A percentile compares a stretch with the other conserved stretches of the same genome.
These are phyloP conservation scores for Lasiosphaeriaceae sp. DNA, from an alignment of 495 filamentous ascomycete species.

Conservation along the genomic window DNA sequence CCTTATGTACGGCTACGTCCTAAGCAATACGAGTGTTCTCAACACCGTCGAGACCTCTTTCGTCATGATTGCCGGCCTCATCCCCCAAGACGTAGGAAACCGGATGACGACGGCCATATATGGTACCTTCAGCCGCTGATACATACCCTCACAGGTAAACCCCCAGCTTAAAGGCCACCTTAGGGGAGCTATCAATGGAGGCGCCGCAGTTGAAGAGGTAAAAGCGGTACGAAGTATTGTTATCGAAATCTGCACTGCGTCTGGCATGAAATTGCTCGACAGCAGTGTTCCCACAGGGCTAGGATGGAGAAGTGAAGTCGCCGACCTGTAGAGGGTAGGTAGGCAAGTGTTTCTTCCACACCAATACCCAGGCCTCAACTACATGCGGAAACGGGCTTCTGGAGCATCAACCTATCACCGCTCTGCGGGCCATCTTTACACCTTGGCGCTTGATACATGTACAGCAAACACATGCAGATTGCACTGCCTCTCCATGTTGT, in stretches of 20 bases:
- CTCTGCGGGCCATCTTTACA: too few relatives aligned
- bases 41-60: constrained; percentile 47
- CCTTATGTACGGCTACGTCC: constrained; percentile 50
- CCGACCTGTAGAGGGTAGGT: constrained; percentile 20
- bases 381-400: too few relatives aligned
- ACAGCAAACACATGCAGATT: too few relatives aligned
- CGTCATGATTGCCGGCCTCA: constrained; percentile 52
- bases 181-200: constrained; percentile 50
- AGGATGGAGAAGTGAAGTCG: constrained; percentile 41
- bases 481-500: too few relatives aligned
- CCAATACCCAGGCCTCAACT: too few relatives aligned
- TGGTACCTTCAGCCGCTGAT: background rate
- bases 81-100: constrained; percentile 49
- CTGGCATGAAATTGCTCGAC: constrained; percentile 43
- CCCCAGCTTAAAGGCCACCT: constrained; percentile 56
- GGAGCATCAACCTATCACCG: too few relatives aligned
- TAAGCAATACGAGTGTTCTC: constrained; percentile 48
- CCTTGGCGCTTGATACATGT: too few relatives aligned
- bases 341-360: background rate
- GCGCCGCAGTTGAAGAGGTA: constrained; percentile 50
- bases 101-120: too few relatives aligned
- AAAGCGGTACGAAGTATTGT: constrained; percentile 47
- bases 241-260: constrained; percentile 44
- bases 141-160: constrained; percentile 38
- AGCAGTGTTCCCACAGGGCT: constrained; percentile 29